These are phyloP conservation scores for Dittrichia graveolens DNA, from an alignment of 129 eudicot genomes.

Conservation along the genomic window DNA sequence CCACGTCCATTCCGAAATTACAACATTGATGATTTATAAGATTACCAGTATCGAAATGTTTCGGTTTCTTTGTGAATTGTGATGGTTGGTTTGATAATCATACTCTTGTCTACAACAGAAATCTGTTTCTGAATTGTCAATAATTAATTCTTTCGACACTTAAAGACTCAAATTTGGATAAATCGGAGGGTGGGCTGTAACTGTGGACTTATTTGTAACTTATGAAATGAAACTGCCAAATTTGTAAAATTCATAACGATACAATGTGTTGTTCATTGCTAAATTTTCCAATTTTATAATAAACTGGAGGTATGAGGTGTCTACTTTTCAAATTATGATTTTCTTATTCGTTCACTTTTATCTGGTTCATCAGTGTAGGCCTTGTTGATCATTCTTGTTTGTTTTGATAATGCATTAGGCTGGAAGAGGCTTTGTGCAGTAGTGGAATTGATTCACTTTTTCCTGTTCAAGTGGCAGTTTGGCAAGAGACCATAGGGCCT, in stretches of 20 bases:
- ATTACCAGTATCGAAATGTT: slow-evolving; percentile 1
- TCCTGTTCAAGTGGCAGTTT: slow-evolving; percentile 88
- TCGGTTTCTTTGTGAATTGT: background rate
- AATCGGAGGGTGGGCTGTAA: background rate
- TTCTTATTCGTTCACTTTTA: background rate
- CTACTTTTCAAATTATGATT: background rate
- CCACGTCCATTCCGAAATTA: background rate
- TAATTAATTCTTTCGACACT: background rate
- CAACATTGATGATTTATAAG: background rate
- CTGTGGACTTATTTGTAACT: background rate
- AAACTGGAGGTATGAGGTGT: background rate
- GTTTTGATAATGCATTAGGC: slow-evolving; percentile 41
- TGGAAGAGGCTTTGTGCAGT: slow-evolving; percentile 54
- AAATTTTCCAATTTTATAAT: background rate
- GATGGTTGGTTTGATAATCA: background rate
- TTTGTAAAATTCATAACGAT: background rate
- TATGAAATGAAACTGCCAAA: background rate
- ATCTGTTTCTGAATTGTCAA: background rate
- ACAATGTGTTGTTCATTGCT: background rate
- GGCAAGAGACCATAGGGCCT: slow-evolving; percentile 96
- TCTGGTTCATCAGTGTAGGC: background rate
- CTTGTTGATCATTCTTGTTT: background rate
- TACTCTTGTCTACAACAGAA: background rate
- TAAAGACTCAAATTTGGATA: background rate
- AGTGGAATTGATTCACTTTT: slow-evolving; percentile 67